A percentile compares a stretch with the other conserved stretches of the same genome.
Conservation (phyloP, 352 stramenopile genomes). For the Phytopythium sindhum region DNA sequence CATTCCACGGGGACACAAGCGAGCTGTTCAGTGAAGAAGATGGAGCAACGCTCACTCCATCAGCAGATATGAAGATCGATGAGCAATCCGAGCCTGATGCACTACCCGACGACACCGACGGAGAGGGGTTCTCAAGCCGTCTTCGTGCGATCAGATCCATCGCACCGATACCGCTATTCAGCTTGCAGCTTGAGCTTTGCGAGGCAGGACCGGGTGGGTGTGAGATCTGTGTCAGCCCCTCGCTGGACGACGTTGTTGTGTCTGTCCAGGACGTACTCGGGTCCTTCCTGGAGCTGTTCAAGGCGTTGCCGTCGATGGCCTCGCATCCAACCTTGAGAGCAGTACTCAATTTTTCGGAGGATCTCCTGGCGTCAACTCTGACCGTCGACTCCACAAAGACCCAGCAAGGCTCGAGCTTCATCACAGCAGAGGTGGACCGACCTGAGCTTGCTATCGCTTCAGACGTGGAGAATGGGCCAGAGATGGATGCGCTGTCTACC, state of each 20-base stretch:
- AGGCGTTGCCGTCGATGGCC: not conserved
- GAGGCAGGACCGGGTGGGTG: not conserved
- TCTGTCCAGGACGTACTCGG: not conserved
- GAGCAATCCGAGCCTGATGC: not conserved
- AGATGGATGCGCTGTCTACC: slow-evolving; percentile 9
- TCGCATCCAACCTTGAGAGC: not conserved
- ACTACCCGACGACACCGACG: not conserved
- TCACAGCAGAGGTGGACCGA: not conserved
- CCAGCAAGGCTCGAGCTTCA: not conserved
- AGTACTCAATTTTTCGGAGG: slow-evolving; percentile 1
- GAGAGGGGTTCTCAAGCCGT: not conserved
- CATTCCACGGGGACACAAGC: not conserved
- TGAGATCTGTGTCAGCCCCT: not conserved
- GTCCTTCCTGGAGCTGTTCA: slow-evolving; percentile 1
- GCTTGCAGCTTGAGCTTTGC: slow-evolving; percentile 12
- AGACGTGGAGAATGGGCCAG: slow-evolving; percentile 6
- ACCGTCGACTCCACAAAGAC: not conserved
- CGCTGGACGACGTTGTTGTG: not conserved
- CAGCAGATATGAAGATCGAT: not conserved
- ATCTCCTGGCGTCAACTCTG: not conserved
- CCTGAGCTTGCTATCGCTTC: not conserved
- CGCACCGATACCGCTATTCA: slow-evolving; percentile 15
- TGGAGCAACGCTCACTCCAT: not conserved
- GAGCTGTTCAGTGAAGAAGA: not conserved
- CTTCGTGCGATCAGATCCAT: slow-evolving; percentile 5